Conservation (phyloP, 2,329 filamentous ascomycete genomes). For the Apiospora hydei region DNA sequence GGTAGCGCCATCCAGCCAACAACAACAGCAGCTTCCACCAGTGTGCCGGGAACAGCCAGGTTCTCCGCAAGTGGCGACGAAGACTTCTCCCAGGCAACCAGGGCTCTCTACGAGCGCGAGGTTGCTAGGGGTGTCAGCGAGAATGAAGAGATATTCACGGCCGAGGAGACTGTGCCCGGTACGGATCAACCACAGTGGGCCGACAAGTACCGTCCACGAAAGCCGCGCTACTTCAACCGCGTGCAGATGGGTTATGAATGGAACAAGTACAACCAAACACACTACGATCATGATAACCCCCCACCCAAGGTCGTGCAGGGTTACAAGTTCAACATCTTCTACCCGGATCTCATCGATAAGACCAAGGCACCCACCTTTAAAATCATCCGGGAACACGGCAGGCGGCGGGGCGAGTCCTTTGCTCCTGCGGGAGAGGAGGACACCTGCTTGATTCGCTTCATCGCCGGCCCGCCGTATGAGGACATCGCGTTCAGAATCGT, state of each 20-base stretch:
- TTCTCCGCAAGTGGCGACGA: slow-evolving; percentile 75
- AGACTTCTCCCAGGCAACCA: slow-evolving; percentile 86
- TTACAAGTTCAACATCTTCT: slow-evolving; percentile 99
- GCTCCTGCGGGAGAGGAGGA: slow-evolving; percentile 95
- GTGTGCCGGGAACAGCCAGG: slow-evolving; percentile 66
- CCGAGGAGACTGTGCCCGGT: slow-evolving; percentile 79
- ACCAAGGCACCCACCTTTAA: slow-evolving; percentile 93
- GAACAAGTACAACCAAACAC: slow-evolving; percentile 99
- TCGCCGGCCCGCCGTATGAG: slow-evolving; percentile 93
- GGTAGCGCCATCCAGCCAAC: background rate
- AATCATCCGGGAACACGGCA: slow-evolving; percentile 91
- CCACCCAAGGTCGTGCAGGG: slow-evolving; percentile 98
- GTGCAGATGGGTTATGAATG: slow-evolving; percentile 99
- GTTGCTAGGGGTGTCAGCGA: slow-evolving; percentile 90
- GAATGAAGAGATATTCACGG: slow-evolving; percentile 94
- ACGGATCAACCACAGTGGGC: slow-evolving; percentile 78
- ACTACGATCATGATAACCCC: slow-evolving; percentile 98
- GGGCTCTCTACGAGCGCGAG: slow-evolving; percentile 89
- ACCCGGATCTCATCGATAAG: slow-evolving; percentile 95
- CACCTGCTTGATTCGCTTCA: slow-evolving; percentile 94
- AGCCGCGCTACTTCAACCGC: slow-evolving; percentile 96
- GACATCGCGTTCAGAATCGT: slow-evolving; percentile 97
- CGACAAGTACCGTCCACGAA: slow-evolving; percentile 84
- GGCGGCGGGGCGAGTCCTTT: slow-evolving; percentile 89
- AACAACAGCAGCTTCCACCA: slow-evolving; percentile 39